Conservation (phyloP, 345 rosid species). For the Populus deltoides region DNA sequence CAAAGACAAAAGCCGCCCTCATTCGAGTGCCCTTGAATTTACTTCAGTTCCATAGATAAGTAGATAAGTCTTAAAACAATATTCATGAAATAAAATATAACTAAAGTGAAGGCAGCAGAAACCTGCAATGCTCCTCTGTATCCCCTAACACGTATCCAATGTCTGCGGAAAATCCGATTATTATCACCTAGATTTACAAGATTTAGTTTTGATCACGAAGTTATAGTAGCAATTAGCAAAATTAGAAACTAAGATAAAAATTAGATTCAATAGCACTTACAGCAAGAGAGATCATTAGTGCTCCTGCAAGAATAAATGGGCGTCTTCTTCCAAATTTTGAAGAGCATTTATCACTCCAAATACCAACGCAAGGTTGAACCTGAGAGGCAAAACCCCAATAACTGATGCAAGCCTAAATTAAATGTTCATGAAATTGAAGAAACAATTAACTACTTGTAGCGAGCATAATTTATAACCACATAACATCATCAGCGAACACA, state of each 20-base stretch:
- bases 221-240: constrained; percentile 8
- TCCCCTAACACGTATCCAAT: constrained; percentile 84
- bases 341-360: constrained; percentile 94
- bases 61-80: background rate
- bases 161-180: constrained; percentile 99
- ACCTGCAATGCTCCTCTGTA: constrained; percentile 94
- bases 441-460: background rate
- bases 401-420: background rate
- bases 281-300: constrained; percentile 76
- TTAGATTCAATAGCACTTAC: constrained; percentile 46
- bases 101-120: constrained; percentile 19
- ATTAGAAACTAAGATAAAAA: background rate
- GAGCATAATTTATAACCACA: background rate
- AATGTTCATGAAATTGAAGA: background rate
- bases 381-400: constrained; percentile 32
- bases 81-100: constrained; percentile 11
- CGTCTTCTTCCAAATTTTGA: constrained; percentile 88
- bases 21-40: constrained; percentile 83
- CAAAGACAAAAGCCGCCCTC: constrained; percentile 79
- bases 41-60: constrained; percentile 43
- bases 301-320: constrained; percentile 89
- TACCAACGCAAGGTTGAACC: constrained; percentile 99
- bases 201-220: constrained; percentile 47
- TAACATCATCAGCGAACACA: background rate
- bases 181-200: constrained; percentile 81